phyloP scores from a whole-genome alignment of 2,329 filamentous ascomycete species.

The Aspergillus sp. region DNA sequence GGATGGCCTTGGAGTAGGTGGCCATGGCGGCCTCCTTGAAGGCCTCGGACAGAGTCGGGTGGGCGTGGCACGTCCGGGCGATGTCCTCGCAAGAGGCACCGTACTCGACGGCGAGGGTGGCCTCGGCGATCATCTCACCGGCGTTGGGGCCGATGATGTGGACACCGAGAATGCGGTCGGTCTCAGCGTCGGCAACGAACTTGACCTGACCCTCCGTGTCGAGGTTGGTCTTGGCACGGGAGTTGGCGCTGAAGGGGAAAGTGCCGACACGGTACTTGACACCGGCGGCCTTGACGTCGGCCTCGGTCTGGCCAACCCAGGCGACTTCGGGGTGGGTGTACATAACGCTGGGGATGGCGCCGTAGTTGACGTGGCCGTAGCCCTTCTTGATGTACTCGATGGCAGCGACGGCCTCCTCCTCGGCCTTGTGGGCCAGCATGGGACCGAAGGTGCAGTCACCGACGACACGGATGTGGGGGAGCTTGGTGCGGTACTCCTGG shows the following conservation, averaged over 20 bases:
- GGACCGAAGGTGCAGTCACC: slow-evolving; percentile 96
- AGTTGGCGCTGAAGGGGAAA: slow-evolving; percentile 98
- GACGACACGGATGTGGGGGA: slow-evolving; percentile 93
- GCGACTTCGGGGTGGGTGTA: slow-evolving; percentile 98
- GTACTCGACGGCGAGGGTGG: slow-evolving; percentile 91
- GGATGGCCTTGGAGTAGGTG: slow-evolving; percentile 91
- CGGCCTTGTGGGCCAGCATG: slow-evolving; percentile 99
- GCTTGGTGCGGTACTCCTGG: slow-evolving; percentile 97
- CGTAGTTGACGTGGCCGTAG: slow-evolving; percentile 98
- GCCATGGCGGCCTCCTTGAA: slow-evolving; percentile 99
- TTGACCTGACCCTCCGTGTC: slow-evolving; percentile 96
- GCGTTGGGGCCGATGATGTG: slow-evolving; percentile 97
- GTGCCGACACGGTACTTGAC: slow-evolving; percentile 90
- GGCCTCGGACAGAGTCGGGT: slow-evolving; percentile 92
- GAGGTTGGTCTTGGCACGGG: slow-evolving; percentile 96
- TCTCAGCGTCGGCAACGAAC: slow-evolving; percentile 94
- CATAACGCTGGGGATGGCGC: slow-evolving; percentile 96
- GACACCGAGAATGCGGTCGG: slow-evolving; percentile 88
- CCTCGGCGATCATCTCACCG: slow-evolving; percentile 99
- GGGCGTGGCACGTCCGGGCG: slow-evolving; percentile 90
- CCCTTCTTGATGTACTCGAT: slow-evolving; percentile 98
- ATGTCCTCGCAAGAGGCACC: slow-evolving; percentile 94
- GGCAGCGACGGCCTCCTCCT: slow-evolving; percentile 93
- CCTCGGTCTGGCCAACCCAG: slow-evolving; percentile 97
- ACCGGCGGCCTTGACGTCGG: slow-evolving; percentile 85